phyloP scores from a whole-genome alignment of 129 eudicot genomes.

The Oenanthe sinensis region DNA sequence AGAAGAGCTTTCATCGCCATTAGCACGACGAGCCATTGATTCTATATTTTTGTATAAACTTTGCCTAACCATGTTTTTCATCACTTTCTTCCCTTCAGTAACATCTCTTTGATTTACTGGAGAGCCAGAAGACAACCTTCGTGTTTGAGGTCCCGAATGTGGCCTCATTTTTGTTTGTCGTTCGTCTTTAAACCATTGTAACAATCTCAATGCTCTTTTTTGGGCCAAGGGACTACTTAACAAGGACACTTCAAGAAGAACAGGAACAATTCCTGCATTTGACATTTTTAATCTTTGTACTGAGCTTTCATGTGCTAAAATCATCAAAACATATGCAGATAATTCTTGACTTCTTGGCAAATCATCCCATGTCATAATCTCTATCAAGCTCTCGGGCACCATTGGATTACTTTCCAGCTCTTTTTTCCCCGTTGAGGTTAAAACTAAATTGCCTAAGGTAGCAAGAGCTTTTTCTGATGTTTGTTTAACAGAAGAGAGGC shows the following conservation, averaged over 20 bases:
- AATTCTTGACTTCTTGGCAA: constrained; percentile 61
- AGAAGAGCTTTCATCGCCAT: constrained; percentile 38
- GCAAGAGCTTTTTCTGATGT: constrained; percentile 73
- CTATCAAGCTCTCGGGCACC: constrained; percentile 67
- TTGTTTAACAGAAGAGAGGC: constrained; percentile 37
- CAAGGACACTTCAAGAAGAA: constrained; percentile 74
- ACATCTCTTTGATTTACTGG: constrained; percentile 33
- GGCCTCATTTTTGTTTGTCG: constrained; percentile 63
- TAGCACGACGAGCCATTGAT: constrained; percentile 73
- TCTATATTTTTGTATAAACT: constrained; percentile 89
- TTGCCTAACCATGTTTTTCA: constrained; percentile 82
- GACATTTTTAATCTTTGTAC: constrained; percentile 71
- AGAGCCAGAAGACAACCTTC: constrained; percentile 39
- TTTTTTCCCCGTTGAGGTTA: constrained; percentile 64
- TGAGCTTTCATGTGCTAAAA: constrained; percentile 78
- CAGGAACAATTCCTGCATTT: constrained; percentile 75
- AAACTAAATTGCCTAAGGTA: constrained; percentile 74
- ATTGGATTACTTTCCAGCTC: constrained; percentile 48
- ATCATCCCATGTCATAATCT: constrained; percentile 72
- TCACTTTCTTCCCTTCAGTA: constrained; percentile 58
- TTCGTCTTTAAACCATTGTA: constrained; percentile 94
- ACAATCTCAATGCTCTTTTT: constrained; percentile 63
- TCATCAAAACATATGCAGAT: constrained; percentile 77
- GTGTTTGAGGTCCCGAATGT: constrained; percentile 83
- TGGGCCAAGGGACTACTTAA: constrained; percentile 70